Percentiles rank a stretch among this genome's conserved stretches.
These are phyloP conservation scores for Powellomyces hirtus DNA, from an alignment of 192 early-diverging fungal species.

Conservation along the genomic window DNA sequence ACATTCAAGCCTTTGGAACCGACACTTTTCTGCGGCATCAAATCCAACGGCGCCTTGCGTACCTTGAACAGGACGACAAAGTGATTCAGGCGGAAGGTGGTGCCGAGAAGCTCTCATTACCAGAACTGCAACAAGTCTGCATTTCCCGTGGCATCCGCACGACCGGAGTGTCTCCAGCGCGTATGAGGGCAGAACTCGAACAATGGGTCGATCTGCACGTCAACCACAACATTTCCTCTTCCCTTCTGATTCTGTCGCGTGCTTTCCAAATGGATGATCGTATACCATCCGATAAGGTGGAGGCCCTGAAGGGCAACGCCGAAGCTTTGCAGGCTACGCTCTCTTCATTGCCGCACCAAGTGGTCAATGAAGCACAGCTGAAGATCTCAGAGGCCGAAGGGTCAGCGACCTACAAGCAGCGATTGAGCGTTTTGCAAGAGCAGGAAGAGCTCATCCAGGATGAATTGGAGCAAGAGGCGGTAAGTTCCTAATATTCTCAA, in stretches of 20 bases:
- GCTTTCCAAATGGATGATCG: slow-evolving; percentile 67
- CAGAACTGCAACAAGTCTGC: slow-evolving; percentile 86
- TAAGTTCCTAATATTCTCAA: slow-evolving; percentile 13
- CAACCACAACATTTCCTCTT: slow-evolving; percentile 86
- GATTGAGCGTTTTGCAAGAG: slow-evolving; percentile 89
- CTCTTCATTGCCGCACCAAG: slow-evolving; percentile 84
- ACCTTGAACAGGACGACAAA: slow-evolving; percentile 85
- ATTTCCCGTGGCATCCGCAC: slow-evolving; percentile 85
- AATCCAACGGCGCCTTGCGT: slow-evolving; percentile 82
- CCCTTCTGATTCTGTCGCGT: slow-evolving; percentile 84
- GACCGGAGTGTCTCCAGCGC: slow-evolving; percentile 84
- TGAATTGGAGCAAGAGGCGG: slow-evolving; percentile 81
- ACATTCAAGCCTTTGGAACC: slow-evolving; percentile 95
- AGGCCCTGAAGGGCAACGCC: slow-evolving; percentile 47
- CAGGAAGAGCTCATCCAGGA: slow-evolving; percentile 97
- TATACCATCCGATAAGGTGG: slow-evolving; percentile 37
- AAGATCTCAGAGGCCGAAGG: slow-evolving; percentile 86
- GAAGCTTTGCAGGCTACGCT: slow-evolving; percentile 93
- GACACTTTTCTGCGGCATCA: slow-evolving; percentile 92
- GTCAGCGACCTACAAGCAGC: slow-evolving; percentile 87
- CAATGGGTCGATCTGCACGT: slow-evolving; percentile 97
- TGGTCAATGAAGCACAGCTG: slow-evolving; percentile 82
- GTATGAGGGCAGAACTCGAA: slow-evolving; percentile 79
- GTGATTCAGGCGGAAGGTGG: slow-evolving; percentile 73
- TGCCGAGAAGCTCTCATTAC: slow-evolving; percentile 82